These are phyloP conservation scores for Triticum turgidum DNA, from an alignment of 176 grass and related monocot species.

Conservation along the genomic window DNA sequence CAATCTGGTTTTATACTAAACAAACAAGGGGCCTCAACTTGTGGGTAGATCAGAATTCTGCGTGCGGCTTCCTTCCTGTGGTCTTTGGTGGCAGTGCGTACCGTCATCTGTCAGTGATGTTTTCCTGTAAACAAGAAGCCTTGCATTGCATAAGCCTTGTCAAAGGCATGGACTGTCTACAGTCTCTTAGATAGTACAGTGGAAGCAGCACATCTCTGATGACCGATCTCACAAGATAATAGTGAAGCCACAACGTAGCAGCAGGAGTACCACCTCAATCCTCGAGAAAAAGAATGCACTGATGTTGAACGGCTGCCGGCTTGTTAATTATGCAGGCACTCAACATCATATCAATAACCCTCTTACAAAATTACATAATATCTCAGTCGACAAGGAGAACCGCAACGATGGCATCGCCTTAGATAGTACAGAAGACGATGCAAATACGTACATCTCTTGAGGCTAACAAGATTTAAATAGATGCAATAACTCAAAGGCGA, in stretches of 20 bases:
- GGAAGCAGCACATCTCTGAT: too few species aligned
- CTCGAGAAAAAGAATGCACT: background rate
- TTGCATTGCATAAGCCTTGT: background rate
- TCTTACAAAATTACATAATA: background rate
- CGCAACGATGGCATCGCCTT: background rate
- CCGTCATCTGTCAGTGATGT: background rate
- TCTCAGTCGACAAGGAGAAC: background rate
- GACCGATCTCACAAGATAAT: background rate
- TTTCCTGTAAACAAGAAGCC: background rate
- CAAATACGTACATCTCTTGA: background rate
- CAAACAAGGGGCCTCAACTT: conserved; percentile 20
- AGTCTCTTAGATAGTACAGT: background rate
- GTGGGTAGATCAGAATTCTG: background rate
- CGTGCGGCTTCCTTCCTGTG: background rate
- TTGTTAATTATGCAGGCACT: background rate
- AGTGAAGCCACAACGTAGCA: background rate
- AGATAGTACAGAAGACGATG: background rate
- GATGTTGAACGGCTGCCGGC: background rate
- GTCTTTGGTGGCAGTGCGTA: background rate
- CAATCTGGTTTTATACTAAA: background rate
- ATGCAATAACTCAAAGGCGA: too few species aligned
- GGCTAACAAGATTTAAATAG: background rate
- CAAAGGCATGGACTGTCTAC: background rate
- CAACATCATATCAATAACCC: background rate
- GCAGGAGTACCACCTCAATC: background rate